phyloP scores from a whole-genome alignment of 2,329 filamentous ascomycete genomes.

The Paramyrothecium sp. region DNA sequence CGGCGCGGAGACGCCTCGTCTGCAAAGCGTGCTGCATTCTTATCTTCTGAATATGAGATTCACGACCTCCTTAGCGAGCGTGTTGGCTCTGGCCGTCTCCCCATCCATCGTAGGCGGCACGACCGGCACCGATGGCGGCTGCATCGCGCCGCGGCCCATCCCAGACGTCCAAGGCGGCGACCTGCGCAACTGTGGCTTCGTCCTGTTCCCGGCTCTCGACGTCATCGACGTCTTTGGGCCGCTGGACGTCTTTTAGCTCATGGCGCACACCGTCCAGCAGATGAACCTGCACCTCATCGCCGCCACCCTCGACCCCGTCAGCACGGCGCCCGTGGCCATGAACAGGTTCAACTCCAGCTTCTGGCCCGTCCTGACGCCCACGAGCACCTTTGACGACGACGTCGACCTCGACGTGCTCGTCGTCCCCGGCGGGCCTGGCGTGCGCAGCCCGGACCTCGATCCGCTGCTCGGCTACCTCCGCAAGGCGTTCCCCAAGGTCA shows the following conservation, averaged over 20 bases:
- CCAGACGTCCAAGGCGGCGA: slow-evolving; percentile 16
- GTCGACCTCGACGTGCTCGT: slow-evolving; percentile 58
- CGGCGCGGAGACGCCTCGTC: too few relatives aligned
- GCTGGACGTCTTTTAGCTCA: slow-evolving; percentile 41
- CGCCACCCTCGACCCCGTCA: slow-evolving; percentile 38
- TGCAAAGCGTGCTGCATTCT: too few relatives aligned
- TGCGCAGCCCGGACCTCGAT: slow-evolving; percentile 26
- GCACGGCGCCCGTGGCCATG: slow-evolving; percentile 25
- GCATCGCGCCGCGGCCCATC: slow-evolving; percentile 16
- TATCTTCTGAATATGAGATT: too few relatives aligned
- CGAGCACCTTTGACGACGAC: slow-evolving; percentile 50
- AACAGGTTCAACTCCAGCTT: slow-evolving; percentile 33
- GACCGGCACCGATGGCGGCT: slow-evolving; percentile 6
- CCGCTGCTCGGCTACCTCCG: slow-evolving; percentile 39
- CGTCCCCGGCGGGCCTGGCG: slow-evolving; percentile 62
- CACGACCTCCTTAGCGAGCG: too few relatives aligned
- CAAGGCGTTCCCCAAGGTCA: slow-evolving; percentile 42
- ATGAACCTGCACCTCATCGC: slow-evolving; percentile 41
- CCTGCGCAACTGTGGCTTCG: slow-evolving; percentile 35
- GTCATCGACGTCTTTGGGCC: slow-evolving; percentile 45
- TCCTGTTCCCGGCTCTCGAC: slow-evolving; percentile 44
- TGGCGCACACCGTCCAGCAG: slow-evolving; percentile 27
- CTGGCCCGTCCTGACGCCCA: slow-evolving; percentile 34
- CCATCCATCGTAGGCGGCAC: neutral
- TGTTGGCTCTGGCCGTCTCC: neutral